Evolutionary conservation across 2,329 filamentous ascomycete genomes (phyloP), one percentile per base, ranked within the genome.

Genomic region (Beauveria asiatica): DNA sequence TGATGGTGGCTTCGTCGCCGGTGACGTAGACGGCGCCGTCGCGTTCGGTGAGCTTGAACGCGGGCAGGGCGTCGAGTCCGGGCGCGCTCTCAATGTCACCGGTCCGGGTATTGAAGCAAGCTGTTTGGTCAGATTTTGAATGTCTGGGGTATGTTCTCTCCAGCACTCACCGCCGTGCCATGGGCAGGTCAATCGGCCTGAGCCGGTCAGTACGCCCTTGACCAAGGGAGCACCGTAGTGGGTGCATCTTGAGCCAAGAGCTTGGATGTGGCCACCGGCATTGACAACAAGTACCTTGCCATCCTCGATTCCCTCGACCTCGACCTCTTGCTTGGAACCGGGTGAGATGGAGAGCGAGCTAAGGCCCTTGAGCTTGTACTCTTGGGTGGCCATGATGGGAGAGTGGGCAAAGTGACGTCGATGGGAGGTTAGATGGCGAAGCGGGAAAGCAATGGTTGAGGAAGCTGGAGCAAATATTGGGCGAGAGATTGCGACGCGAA

Each of bases 21-120:
- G 87, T 87, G 64, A 99, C 84, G 72, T 92, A 97, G 2, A 97
- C 86, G 5, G 83, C 87, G 37, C 90, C 92, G 67, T 94, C 85
- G 69, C 88, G 92, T 72, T 96, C 87, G 37, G 84, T 77, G 37
- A 97, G 78, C 57, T 90, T 85, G 76, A 95, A 99, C 55, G 87
- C 87, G 50, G 89, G 83, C 27, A 99, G 78, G n/a, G 89, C 82
- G 68, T 97, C 91, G 27, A 96, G 83, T 2, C 90, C 94, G 0
- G 94, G 94, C 0, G 93, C 92, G 70, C 97, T 91, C 75, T 99
- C 94, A 62, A 97, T 89, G 68, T 99, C 94, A 57, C 94, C 94
- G 6, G 89, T 95, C 60, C 83, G 82, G 64, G 90, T 85, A 64
- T 91, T 94, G 77, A 97, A 99, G 79, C 94, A 99, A 61, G 94